Evolutionary conservation across 2,329 filamentous ascomycete species (phyloP).

Genomic region (Penicillium brevicompactum): DNA sequence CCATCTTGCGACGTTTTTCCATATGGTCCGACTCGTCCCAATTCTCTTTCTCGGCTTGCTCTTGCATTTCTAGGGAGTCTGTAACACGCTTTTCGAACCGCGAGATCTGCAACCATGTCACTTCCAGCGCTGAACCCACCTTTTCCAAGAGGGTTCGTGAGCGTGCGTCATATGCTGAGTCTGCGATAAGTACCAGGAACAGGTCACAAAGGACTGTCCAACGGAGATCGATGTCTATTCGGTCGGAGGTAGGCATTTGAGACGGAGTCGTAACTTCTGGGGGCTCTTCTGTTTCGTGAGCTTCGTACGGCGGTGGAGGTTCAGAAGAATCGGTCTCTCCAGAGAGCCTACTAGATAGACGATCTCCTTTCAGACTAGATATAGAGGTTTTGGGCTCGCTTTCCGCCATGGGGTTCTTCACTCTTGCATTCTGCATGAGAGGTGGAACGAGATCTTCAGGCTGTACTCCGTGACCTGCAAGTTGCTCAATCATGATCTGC

Average conservation of each 20-base stretch:
- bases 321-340: slow-evolving; percentile 45
- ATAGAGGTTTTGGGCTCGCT: slow-evolving; percentile 40
- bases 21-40: slow-evolving; percentile 98
- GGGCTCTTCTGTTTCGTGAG: slow-evolving; percentile 68
- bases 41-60: slow-evolving; percentile 88
- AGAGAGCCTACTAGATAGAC: slow-evolving; percentile 37
- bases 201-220: slow-evolving; percentile 98
- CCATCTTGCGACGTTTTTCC: slow-evolving; percentile 78
- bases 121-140: slow-evolving; percentile 76
- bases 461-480: slow-evolving; percentile 87
- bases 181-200: slow-evolving; percentile 94
- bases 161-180: slow-evolving; percentile 87
- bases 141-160: slow-evolving; percentile 82
- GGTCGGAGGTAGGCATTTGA: slow-evolving; percentile 76
- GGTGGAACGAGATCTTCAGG: slow-evolving; percentile 80
- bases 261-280: slow-evolving; percentile 80
- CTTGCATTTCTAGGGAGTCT: slow-evolving; percentile 96
- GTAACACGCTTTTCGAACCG: slow-evolving; percentile 97
- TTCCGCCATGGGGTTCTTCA: slow-evolving; percentile 86
- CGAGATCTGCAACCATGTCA: slow-evolving; percentile 91
- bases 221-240: slow-evolving; percentile 90
- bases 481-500: slow-evolving; percentile 98
- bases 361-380: slow-evolving; percentile 29
- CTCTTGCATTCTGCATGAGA: slow-evolving; percentile 87
- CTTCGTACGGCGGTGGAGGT: slow-evolving; percentile 58